Base-by-base conservation (phyloP, 73 alveolate genomes). In the Tetrahymena borealis region DNA sequence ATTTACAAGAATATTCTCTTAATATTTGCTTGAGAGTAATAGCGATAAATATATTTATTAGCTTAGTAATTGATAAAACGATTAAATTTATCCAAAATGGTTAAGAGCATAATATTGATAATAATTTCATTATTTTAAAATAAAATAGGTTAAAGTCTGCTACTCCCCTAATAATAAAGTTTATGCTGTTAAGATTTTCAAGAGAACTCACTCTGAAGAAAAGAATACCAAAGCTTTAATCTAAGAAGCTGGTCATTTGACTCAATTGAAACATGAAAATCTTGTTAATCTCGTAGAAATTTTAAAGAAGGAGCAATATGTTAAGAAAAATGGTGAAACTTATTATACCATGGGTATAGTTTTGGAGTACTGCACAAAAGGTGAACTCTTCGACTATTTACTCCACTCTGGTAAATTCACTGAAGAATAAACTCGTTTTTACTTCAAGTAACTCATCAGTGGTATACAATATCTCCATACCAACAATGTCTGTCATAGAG, bases 401-500 rank as follows among this genome's bases (percentile, higher is more conserved):
- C 85, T 60, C 10, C 85, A 60, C 15, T 60, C 85, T 24, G 85
- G 85, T 15, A 60, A 60, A 60, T 60, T 60, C 85, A 60, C 85
- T n/a, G 85, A 60, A n/a, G 85, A 60, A 9, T 35, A 60, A 60
- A 60, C 85, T 60, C 85, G 85, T n/a, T 60, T 24, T 18, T 60
- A 60, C 38, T 60, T 60, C 37, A 60, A 60, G 85, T 10, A 60
- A 60, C 28, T 60, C 20, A 60, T 60, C 38, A 60, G 85, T n/a
- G 99, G 98, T 15, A 95, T 96, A 31, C 96, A 95, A 94, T 94
- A 95, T 60, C 95, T 96, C 6, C 99, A 96, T 94, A 91, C 94
- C 78, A 94, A 95, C 78, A 96, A 96, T 90, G 94, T 96, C 32
- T 95, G 96, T 28, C 99, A 96, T 91, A 96, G 99, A 93, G 99